Conservation (phyloP, 352 stramenopile species). For the Phytophthora pseudosyringae region DNA sequence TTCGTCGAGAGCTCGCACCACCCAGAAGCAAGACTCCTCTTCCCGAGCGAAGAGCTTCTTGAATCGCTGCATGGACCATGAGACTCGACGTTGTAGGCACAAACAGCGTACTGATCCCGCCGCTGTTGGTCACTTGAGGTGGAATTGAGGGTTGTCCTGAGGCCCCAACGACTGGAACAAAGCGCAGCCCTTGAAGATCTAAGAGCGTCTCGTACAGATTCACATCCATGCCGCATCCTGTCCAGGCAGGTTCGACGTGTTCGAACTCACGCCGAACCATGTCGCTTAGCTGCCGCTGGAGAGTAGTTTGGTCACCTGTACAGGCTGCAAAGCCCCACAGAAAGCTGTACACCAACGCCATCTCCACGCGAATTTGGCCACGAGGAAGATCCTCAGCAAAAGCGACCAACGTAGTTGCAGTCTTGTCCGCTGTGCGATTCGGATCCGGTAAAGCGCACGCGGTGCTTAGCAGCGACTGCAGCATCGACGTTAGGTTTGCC, state of each 20-base stretch:
- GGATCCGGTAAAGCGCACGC: conserved; percentile 5
- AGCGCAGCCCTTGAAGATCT: conserved; percentile 38
- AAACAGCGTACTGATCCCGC: conserved; percentile 35
- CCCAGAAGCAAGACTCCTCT: conserved; percentile 47
- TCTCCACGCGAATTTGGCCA: conserved; percentile 47
- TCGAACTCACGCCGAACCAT: conserved; percentile 41
- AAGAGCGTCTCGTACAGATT: conserved; percentile 55
- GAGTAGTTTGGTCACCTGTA: conserved; percentile 12
- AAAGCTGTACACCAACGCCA: conserved; percentile 57
- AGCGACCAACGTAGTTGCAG: neutral
- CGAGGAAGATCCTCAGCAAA: conserved; percentile 2
- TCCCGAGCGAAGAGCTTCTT: conserved; percentile 48
- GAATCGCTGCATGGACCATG: conserved; percentile 47
- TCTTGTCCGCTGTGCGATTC: neutral
- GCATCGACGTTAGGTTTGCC: conserved; percentile 47
- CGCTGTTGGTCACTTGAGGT: neutral
- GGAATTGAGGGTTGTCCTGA: neutral
- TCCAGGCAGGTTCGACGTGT: conserved; percentile 37
- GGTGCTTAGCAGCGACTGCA: conserved; percentile 52
- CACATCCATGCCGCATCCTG: conserved; percentile 15
- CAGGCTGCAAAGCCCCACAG: conserved; percentile 57
- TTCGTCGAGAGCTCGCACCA: conserved; percentile 32
- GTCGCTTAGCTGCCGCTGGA: conserved; percentile 43
- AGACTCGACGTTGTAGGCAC: conserved; percentile 51
- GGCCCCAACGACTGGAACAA: conserved; percentile 23